A percentile compares a stretch with the other conserved stretches of the same genome.
These are phyloP conservation scores for Gamsiella multidivaricata DNA, from an alignment of 192 early-diverging fungal species.

Conservation along the genomic window DNA sequence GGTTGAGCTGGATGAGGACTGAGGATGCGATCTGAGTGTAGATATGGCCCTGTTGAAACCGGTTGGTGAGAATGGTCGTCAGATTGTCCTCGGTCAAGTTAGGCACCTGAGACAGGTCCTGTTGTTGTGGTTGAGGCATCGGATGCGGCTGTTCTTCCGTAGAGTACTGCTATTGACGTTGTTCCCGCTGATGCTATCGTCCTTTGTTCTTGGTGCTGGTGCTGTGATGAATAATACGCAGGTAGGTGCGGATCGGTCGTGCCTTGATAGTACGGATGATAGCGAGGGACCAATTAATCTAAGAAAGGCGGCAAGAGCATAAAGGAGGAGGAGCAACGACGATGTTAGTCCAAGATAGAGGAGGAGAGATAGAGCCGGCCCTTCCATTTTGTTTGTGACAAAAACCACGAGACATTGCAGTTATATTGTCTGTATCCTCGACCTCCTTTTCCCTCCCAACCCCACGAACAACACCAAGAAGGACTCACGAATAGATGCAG, in stretches of 20 bases:
- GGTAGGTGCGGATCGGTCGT: no score
- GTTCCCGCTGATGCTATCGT: background rate
- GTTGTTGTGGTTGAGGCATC: constrained; percentile 25
- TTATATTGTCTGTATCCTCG: background rate
- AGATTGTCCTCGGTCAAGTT: constrained; percentile 52
- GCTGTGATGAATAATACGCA: no score
- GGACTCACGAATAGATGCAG: no score
- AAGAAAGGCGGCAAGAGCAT: no score
- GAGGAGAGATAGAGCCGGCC: background rate
- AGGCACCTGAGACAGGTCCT: constrained; percentile 43
- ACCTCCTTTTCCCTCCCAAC: no score
- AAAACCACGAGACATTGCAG: background rate
- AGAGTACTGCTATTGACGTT: background rate
- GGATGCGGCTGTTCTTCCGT: background rate
- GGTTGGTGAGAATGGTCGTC: constrained; percentile 58
- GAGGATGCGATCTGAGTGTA: constrained; percentile 79
- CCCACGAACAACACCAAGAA: no score
- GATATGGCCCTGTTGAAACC: constrained; percentile 66
- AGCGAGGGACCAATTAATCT: no score
- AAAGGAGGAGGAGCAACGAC: background rate
- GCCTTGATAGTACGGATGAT: no score
- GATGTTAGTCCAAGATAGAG: no score
- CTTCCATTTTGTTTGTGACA: background rate
- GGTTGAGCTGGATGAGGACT: constrained; percentile 77
- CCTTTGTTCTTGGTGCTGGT: background rate